Evolutionary conservation across 306 rosid genomes (phyloP), one percentile per base, ranked within the genome.

Genomic region (Lathyrus aphaca): DNA sequence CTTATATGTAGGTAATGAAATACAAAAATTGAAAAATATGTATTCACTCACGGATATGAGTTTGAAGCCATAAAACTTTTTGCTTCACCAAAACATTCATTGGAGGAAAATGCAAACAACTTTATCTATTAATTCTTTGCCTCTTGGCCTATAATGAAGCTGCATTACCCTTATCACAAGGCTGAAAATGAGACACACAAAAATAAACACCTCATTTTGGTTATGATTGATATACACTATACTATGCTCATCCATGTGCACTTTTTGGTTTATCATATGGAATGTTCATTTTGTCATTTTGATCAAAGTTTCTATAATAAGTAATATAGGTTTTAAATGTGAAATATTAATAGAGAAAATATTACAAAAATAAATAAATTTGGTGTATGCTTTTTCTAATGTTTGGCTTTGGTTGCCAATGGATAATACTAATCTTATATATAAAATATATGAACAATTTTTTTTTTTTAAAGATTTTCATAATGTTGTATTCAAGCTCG

Each of bases 11-110:
- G 10, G 72, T 82, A 57, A 45, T 21, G 53, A 29, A 65, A 29
- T 72, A 66, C 58, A 23, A 74, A 71, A 75, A 56, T 23, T 23
- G 25, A 23, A 23, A 23, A 23, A 1, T 23, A 23, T 23, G 74
- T 45, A 74, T 66, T 25, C 13, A 61, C 66, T 88, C 90, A 88
- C 91, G 89, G 95, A 86, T 81, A 86, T 81, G 64, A n/a, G 66
- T 59, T 72, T 72, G 74, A 80, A 79, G 72, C 76, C 72, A 72
- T 50, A 69, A 74, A 82, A 62, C 44, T 64, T 17, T 73, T 46
- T 16, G 65, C 17, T 17, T 12, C 43, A 19, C 68, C 68, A 63
- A 77, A 64, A 50, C 55, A 71, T 83, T 76, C 75, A 42, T 50
- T 37, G 59, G 51, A 73, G 37, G 75, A 83, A 35, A 66, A 62